Percentiles rank a stretch among this genome's conserved stretches.
Evolutionary conservation across 1,284 basidiomycete species (phyloP).

Genomic region (Termitomyces sp.): DNA sequence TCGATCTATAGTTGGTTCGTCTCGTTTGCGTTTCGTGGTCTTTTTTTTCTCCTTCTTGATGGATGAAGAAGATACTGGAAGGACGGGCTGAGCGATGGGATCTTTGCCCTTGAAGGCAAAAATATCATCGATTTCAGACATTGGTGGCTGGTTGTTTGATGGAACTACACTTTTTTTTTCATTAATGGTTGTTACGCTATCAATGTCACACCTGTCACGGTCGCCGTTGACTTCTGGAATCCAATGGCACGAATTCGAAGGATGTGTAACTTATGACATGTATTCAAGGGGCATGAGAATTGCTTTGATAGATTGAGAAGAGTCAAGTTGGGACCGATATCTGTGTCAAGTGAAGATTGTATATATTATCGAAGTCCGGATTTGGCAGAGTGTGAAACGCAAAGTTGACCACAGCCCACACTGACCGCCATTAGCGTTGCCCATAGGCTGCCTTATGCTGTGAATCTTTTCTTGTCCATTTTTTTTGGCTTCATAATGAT

Average conservation of each 20-base stretch:
- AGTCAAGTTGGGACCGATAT: not conserved
- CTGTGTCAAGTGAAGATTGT: not conserved
- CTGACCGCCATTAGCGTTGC: conserved; percentile 7
- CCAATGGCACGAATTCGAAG: not conserved
- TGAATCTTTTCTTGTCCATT: conserved; percentile 17
- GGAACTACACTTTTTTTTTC: not conserved
- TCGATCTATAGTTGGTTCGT: conserved; percentile 14
- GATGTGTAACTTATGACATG: not conserved
- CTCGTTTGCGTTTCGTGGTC: conserved; percentile 32
- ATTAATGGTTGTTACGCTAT: not conserved
- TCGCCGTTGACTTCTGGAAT: not conserved
- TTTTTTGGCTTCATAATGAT: conserved; percentile 14
- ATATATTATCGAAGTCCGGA: conserved; percentile 4
- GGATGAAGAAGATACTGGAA: conserved; percentile 20
- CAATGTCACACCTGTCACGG: conserved; percentile 10
- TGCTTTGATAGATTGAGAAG: not conserved
- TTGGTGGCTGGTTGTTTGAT: conserved; percentile 20
- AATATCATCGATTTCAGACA: conserved; percentile 77
- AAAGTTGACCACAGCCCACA: conserved; percentile 7
- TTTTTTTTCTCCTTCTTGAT: conserved; percentile 38
- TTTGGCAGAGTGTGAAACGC: conserved; percentile 16
- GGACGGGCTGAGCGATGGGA: conserved; percentile 20
- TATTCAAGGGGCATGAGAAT: not conserved
- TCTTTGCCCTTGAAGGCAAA: conserved; percentile 54
- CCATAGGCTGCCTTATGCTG: conserved; percentile 24